These are phyloP conservation scores for Fraxinus quadrangulata DNA, from an alignment of 257 asterid genomes.

Conservation along the genomic window DNA sequence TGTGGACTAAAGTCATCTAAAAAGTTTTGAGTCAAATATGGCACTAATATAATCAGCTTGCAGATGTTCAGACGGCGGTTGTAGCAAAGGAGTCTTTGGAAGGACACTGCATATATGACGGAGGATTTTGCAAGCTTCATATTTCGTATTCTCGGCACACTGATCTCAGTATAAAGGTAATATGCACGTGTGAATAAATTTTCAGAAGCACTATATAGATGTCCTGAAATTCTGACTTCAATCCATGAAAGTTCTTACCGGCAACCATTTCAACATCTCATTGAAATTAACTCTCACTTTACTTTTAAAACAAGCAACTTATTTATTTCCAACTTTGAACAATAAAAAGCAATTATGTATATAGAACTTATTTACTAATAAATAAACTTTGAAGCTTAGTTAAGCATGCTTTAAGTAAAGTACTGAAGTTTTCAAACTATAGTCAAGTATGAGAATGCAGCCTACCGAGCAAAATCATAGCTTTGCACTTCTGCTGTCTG, in stretches of 20 bases:
- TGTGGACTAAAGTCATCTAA: not conserved
- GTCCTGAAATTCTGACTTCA: not conserved
- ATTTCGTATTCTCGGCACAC: conserved; percentile 93
- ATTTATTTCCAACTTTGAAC: no score
- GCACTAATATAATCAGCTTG: conserved; percentile 28
- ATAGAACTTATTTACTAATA: not conserved
- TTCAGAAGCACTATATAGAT: not conserved
- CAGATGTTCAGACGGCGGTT: conserved; percentile 96
- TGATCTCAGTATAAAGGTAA: conserved; percentile 95
- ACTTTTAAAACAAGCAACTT: not conserved
- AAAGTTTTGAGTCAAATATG: not conserved
- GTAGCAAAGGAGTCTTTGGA: conserved; percentile 94
- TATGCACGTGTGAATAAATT: not conserved
- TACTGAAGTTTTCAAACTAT: not conserved
- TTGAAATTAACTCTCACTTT: not conserved
- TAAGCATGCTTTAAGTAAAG: not conserved
- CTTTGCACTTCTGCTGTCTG: not conserved
- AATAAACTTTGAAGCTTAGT: not conserved
- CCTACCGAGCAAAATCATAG: not conserved
- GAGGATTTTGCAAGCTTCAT: conserved; percentile 98
- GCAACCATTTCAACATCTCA: not conserved
- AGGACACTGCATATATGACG: conserved; percentile 97
- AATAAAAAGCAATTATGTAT: no score
- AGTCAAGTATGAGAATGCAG: not conserved
- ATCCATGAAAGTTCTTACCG: not conserved